phyloP scores from a whole-genome alignment of 345 rosid genomes.

The Jatropha curcas region DNA sequence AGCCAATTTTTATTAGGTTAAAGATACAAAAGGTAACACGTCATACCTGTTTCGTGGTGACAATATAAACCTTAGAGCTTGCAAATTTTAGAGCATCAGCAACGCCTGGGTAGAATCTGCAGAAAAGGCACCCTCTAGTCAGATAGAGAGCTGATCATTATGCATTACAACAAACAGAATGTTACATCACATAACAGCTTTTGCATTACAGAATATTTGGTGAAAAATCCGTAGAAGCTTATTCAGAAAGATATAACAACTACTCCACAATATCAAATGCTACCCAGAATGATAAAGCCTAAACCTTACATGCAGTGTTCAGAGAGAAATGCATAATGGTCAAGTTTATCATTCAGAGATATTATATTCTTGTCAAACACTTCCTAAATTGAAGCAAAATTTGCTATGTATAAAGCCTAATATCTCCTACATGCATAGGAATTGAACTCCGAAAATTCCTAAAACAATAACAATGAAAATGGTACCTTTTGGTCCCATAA shows the following conservation, averaged over 20 bases:
- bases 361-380: neutral
- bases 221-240: neutral
- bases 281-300: neutral
- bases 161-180: neutral
- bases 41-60: slow-evolving; percentile 81
- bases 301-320: neutral
- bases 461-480: neutral
- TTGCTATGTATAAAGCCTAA: neutral
- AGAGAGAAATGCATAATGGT: neutral
- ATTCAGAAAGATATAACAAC: neutral
- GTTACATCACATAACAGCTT: neutral
- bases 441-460: neutral
- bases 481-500: neutral
- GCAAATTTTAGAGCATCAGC: slow-evolving; percentile 82
- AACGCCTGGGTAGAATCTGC: slow-evolving; percentile 89
- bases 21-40: slow-evolving; percentile 2
- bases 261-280: neutral
- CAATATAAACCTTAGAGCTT: slow-evolving; percentile 75
- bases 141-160: slow-evolving; percentile 1
- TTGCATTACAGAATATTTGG: neutral
- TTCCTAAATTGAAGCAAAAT: neutral
- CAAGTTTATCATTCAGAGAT: neutral
- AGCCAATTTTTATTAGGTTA: neutral
- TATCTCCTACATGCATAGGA: neutral
- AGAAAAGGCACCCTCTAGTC: slow-evolving; percentile 19